phyloP scores from a whole-genome alignment of 306 rosid genomes.

The Senna tora region DNA sequence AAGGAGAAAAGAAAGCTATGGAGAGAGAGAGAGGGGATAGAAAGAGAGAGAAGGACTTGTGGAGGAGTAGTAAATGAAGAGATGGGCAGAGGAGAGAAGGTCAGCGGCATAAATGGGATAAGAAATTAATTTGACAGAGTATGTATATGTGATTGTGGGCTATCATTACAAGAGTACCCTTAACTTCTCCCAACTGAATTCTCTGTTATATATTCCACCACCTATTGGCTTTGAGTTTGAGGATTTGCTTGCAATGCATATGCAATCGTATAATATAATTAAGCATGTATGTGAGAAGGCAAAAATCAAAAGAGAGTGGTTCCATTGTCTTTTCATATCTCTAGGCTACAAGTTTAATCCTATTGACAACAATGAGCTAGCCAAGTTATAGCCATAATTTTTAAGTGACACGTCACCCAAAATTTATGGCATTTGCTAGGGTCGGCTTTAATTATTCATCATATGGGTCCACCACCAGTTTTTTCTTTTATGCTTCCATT shows the following conservation, averaged over 20 bases:
- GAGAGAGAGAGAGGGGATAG: slow-evolving; percentile 35
- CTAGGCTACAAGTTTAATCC: slow-evolving; percentile 35
- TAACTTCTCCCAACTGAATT: slow-evolving; percentile 21
- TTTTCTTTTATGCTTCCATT: slow-evolving; percentile 27
- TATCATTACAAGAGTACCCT: slow-evolving; percentile 60
- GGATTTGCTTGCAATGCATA: neutral
- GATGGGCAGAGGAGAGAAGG: slow-evolving; percentile 72
- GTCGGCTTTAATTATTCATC: slow-evolving; percentile 44
- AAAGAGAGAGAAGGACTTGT: no score
- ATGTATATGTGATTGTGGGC: slow-evolving; percentile 31
- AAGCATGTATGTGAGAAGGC: neutral
- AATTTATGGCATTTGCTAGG: slow-evolving; percentile 57
- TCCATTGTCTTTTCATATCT: slow-evolving; percentile 40
- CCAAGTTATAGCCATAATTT: slow-evolving; percentile 46
- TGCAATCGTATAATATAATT: neutral
- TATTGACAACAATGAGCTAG: slow-evolving; percentile 35
- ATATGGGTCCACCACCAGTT: slow-evolving; percentile 37
- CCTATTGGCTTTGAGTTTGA: neutral
- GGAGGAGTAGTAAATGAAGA: slow-evolving; percentile 49
- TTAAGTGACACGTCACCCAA: slow-evolving; percentile 45
- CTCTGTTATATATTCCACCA: slow-evolving; percentile 2
- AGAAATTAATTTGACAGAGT: slow-evolving; percentile 48
- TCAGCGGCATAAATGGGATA: slow-evolving; percentile 73
- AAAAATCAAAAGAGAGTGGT: slow-evolving; percentile 15
- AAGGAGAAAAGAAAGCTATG: slow-evolving; percentile 16